A percentile compares a stretch with the other conserved stretches of the same genome.
Conservation (phyloP, 1,139 yeast species). For the Diutina ranongensis region DNA sequence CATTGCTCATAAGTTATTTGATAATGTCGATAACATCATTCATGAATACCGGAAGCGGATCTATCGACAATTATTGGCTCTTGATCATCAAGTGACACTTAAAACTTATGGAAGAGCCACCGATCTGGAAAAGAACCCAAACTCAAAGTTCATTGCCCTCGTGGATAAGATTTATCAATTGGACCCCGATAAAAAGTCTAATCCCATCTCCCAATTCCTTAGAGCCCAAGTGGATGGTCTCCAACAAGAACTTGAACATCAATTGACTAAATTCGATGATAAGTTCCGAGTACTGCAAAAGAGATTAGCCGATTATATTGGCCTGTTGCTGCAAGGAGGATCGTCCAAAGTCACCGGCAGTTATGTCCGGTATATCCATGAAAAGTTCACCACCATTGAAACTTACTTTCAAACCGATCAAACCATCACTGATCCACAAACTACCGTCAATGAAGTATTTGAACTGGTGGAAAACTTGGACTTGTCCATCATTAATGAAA, state of each 20-base stretch:
- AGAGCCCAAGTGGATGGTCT: constrained; percentile 23
- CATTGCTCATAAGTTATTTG: constrained; percentile 38
- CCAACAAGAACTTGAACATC: constrained; percentile 26
- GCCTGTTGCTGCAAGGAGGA: constrained; percentile 19
- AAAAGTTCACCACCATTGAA: constrained; percentile 24
- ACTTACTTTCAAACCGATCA: constrained; percentile 20
- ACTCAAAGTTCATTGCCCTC: constrained; percentile 36
- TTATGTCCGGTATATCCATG: constrained; percentile 43
- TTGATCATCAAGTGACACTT: constrained; percentile 24
- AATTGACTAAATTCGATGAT: constrained; percentile 19
- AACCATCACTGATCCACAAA: constrained; percentile 18
- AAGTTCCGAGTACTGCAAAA: constrained; percentile 33
- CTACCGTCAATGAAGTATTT: constrained; percentile 23
- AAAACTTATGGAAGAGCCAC: background rate
- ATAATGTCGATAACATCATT: constrained; percentile 53
- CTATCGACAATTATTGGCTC: constrained; percentile 44
- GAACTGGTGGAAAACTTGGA: constrained; percentile 31
- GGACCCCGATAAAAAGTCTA: constrained; percentile 25
- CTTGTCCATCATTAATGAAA: constrained; percentile 31
- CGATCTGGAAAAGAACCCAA: constrained; percentile 9
- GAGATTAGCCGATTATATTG: constrained; percentile 26
- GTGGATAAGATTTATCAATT: constrained; percentile 42
- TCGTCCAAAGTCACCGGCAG: constrained; percentile 23
- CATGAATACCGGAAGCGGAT: constrained; percentile 51
- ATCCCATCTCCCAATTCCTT: constrained; percentile 55